Evolutionary conservation across 2,329 filamentous ascomycete genomes (phyloP).

Genomic region (Talaromyces pinophilus): DNA sequence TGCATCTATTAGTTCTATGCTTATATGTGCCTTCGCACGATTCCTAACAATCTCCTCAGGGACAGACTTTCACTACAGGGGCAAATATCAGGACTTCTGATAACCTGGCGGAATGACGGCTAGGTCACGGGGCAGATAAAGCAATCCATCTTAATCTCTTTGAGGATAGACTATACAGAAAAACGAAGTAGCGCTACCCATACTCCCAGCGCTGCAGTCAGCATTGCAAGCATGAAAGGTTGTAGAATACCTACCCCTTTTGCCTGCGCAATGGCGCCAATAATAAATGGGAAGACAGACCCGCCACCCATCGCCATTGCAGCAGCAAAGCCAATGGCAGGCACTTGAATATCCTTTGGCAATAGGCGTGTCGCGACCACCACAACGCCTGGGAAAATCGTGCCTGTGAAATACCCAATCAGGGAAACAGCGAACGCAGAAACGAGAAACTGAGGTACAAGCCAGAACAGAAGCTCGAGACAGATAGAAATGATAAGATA

Average conservation of each 20-base stretch:
- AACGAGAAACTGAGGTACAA: constrained; percentile 69
- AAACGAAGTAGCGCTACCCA: no score
- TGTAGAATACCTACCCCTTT: constrained; percentile 60
- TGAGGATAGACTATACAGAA: no score
- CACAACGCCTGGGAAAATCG: constrained; percentile 69
- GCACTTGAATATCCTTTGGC: constrained; percentile 68
- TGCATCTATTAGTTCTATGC: no score
- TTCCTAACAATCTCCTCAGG: no score
- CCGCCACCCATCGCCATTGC: constrained; percentile 71
- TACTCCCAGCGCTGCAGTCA: constrained; percentile 29
- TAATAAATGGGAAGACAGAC: constrained; percentile 65
- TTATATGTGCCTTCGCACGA: no score
- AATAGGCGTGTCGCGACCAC: constrained; percentile 69
- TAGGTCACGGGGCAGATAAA: no score
- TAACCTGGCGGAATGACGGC: no score
- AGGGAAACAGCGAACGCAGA: constrained; percentile 66
- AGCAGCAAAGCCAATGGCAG: constrained; percentile 70
- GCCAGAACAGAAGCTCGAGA: constrained; percentile 72
- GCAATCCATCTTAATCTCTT: no score
- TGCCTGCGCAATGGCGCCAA: constrained; percentile 66
- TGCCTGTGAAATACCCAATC: constrained; percentile 72
- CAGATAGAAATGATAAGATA: constrained; percentile 64
- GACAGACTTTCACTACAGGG: no score
- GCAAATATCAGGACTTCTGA: no score
- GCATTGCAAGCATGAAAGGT: constrained; percentile 55